Evolutionary conservation across 2,329 filamentous ascomycete genomes (phyloP), one percentile per base, ranked within the genome.

Genomic region (Neurospora sp.): DNA sequence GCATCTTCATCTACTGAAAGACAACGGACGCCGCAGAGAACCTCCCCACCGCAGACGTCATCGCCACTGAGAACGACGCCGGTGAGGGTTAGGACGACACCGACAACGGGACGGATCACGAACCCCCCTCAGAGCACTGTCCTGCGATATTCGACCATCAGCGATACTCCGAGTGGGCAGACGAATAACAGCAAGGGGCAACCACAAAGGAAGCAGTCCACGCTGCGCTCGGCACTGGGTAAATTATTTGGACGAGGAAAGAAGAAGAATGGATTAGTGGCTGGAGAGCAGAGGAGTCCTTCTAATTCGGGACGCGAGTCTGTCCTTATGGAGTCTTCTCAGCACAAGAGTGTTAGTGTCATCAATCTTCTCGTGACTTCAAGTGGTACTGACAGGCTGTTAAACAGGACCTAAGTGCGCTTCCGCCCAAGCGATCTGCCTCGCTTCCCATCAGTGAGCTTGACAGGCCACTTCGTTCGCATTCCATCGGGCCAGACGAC

Each of bases 361-460:
- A 40, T 66, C 66, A 19, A 28, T 66, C 37, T 66, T 12, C 38
- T 19, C 36, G 17, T 28, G 19, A 19, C 11, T 65, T 37, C 10
- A 33, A 66, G 12, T 66, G 52, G 65, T 57, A 52, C 67, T 71
- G 10, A 72, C 69, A 68, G 19, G n/a, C 10, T 37, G 37, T 2
- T 67, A 52, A 65, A 11, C 72, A 83, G 82, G 82, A 82, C 72
- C 81, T 80, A 39, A 78, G 78, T 66, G 80, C 78, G 57, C 76
- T 80, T 68, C 79, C 83, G 71, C 79, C 82, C 19, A 86, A 88
- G 75, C 84, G 87, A 69, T 87, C 87, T 8, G 82, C 82, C 4
- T 89, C 88, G 5, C 74, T 89, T 39, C 87, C 87, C 8, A 83
- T 89, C 67, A 87, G 84, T 66, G 87, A 90, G 74, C 87, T 84